phyloP scores from a whole-genome alignment of 768 basidiomycete species.

The Terana coerulea region DNA sequence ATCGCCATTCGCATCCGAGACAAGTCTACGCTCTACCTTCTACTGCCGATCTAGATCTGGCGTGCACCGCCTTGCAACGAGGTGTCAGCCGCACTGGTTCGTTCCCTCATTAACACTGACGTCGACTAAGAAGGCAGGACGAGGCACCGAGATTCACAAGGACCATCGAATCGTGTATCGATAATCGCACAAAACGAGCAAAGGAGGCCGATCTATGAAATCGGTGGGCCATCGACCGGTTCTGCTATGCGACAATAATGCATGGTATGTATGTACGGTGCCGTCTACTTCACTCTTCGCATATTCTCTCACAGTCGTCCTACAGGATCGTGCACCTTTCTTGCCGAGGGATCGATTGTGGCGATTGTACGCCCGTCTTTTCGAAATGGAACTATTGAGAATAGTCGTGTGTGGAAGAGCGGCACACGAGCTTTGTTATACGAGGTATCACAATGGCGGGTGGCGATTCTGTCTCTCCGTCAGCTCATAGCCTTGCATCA shows the following conservation, averaged over 20 bases:
- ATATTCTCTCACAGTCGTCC: neutral
- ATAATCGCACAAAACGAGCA: constrained; percentile 5
- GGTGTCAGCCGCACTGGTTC: too few relatives aligned
- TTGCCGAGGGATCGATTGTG: neutral
- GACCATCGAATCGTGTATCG: too few relatives aligned
- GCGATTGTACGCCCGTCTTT: neutral
- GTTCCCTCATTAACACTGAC: too few relatives aligned
- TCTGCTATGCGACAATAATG: neutral
- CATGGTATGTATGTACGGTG: neutral
- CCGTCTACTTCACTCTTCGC: neutral
- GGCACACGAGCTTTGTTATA: neutral
- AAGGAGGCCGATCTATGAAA: neutral
- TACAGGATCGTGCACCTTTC: neutral
- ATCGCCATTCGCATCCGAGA: neutral
- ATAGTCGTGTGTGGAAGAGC: neutral
- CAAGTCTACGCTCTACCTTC: neutral
- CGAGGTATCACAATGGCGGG: neutral
- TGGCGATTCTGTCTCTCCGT: neutral
- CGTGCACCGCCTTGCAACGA: neutral
- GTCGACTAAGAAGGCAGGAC: too few relatives aligned
- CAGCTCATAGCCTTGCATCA: neutral
- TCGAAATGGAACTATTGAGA: too few relatives aligned
- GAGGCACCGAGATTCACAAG: too few relatives aligned
- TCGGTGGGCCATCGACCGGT: neutral
- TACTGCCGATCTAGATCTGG: neutral